Evolutionary conservation across 208 protist genomes (phyloP), one percentile per base, ranked within the genome.

Genomic region (Phytomonas serpens): DNA sequence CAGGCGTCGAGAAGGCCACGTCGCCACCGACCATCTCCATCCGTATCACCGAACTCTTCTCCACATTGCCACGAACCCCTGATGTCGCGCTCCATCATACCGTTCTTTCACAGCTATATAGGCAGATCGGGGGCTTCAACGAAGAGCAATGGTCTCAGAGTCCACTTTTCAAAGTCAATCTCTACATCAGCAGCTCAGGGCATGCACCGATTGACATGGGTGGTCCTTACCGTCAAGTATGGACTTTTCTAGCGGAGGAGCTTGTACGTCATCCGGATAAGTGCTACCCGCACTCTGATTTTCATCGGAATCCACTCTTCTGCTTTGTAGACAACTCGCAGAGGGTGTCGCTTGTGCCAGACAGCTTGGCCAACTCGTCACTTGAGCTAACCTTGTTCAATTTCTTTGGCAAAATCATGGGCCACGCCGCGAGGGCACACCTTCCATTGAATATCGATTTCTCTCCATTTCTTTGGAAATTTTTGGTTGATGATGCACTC

Each of bases 381-480:
- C 88, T 88, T 69, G 87, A 92, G 71, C 78, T 97, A 31, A 81
- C 79, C 33, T 75, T 97, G 57, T 94, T 95, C 36, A 90, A 84
- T 63, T 97, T 97, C 77, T 88, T 97, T 69, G 92, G 92, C 71
- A 92, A 94, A 79, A 84, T 95, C 51, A 93, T 97, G 89, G 92
- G 89, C 19, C 82, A 97, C 78, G 77, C 78, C 0, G 87, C 84
- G 19, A 78, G 82, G 5, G 84, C 92, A 51, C 80, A 83, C 74
- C 82, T 76, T 11, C 88, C 92, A 37, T 77, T 94, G 31, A 84
- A 88, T 65, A 84, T 97, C 67, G 92, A 97, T 76, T 87, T 97
- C 74, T 95, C 89, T 36, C 92, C 89, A 6, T 97, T 94, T 77
- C 71, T 97, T 61, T 97, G 92, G 92, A 94, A 94, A 74, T 97